A percentile compares a stretch with the other conserved stretches of the same genome.
phyloP scores from a whole-genome alignment of 1,139 yeast species.

The Taphrina flavorubra region DNA sequence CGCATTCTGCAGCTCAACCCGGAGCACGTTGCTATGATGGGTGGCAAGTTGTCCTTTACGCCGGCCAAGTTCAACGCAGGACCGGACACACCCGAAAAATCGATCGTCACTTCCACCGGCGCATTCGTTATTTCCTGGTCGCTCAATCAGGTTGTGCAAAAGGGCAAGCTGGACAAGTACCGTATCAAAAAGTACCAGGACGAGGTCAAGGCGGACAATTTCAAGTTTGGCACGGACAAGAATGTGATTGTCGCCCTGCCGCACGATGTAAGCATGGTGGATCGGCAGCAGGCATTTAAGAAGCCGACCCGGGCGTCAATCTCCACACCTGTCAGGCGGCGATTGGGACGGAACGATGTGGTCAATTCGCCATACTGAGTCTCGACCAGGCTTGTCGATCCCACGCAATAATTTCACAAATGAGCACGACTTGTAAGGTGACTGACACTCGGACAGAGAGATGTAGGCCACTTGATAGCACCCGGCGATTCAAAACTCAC shows the following conservation, averaged over 20 bases:
- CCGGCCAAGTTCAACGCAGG: slow-evolving; percentile 80
- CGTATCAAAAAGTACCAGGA: slow-evolving; percentile 67
- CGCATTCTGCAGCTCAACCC: slow-evolving; percentile 69
- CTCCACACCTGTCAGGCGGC: slow-evolving; percentile 50
- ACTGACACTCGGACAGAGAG: too few species aligned
- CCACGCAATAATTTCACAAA: too few species aligned
- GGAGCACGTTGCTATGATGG: slow-evolving; percentile 71
- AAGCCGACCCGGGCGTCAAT: slow-evolving; percentile 61
- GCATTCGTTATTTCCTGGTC: slow-evolving; percentile 85
- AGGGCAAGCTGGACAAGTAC: slow-evolving; percentile 64
- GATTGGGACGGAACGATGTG: slow-evolving; percentile 49
- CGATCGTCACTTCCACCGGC: slow-evolving; percentile 77
- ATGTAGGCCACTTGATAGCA: too few species aligned
- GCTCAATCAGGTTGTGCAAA: slow-evolving; percentile 60
- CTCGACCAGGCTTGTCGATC: not conserved
- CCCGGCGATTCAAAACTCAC: too few species aligned
- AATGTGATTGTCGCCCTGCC: slow-evolving; percentile 72
- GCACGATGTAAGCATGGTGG: slow-evolving; percentile 62
- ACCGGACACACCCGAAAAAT: slow-evolving; percentile 64
- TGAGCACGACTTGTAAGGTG: too few species aligned
- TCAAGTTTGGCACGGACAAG: slow-evolving; percentile 72
- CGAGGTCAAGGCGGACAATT: slow-evolving; percentile 71
- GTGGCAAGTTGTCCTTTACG: slow-evolving; percentile 63
- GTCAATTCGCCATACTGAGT: slow-evolving; percentile 50
- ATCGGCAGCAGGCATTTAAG: slow-evolving; percentile 63